A percentile compares a stretch with the other conserved stretches of the same genome.
These are phyloP conservation scores for Fraxinus quadrangulata DNA, from an alignment of 257 asterid species.

Conservation along the genomic window DNA sequence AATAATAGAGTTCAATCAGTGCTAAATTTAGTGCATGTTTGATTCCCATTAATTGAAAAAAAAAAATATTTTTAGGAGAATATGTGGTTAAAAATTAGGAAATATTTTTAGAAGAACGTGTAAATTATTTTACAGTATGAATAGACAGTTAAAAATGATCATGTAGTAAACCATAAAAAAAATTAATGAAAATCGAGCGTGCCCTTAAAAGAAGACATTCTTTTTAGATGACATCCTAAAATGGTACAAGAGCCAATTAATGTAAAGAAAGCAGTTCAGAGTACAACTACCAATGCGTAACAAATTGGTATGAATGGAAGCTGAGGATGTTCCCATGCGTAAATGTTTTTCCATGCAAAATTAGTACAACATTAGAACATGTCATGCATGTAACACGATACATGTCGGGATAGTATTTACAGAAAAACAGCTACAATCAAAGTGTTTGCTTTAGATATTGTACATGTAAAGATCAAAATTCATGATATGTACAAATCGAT, in stretches of 20 bases:
- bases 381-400: conserved; percentile 27
- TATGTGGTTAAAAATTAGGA: too few species aligned
- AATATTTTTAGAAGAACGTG: too few species aligned
- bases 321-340: conserved; percentile 16
- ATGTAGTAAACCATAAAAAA: too few species aligned
- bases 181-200: too few species aligned
- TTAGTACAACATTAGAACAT: conserved; percentile 21
- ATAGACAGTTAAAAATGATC: too few species aligned
- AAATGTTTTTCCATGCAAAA: conserved; percentile 25
- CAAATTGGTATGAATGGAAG: not conserved
- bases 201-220: not conserved
- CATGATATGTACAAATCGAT: conserved; percentile 5
- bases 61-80: too few species aligned
- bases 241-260: conserved; percentile 12
- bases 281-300: not conserved
- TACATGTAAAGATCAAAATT: not conserved
- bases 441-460: conserved; percentile 25
- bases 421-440: conserved; percentile 14
- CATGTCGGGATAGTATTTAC: conserved; percentile 31
- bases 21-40: too few species aligned
- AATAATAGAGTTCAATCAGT: too few species aligned
- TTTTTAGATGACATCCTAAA: conserved; percentile 20
- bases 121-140: too few species aligned
- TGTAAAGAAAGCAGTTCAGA: not conserved
- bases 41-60: too few species aligned